Base-by-base conservation (phyloP, 768 basidiomycete species). In the Amanita rubescens region DNA sequence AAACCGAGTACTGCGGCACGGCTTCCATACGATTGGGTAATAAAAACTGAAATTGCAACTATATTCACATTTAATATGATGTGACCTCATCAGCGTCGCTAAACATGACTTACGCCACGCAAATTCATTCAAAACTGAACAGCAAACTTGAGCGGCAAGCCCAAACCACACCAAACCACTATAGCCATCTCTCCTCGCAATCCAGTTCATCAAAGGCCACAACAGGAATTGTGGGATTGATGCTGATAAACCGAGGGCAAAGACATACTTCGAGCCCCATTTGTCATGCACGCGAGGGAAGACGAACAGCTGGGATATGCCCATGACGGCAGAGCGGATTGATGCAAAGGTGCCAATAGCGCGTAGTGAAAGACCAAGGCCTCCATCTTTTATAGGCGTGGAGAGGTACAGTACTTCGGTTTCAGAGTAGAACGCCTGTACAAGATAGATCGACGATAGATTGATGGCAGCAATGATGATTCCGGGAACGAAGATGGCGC, bases 351-450 rank as follows among this genome's bases (percentile, higher is more conserved):
- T 68, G 6, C 85, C 85, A 34, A 87, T 87, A 8, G 75, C 67
- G 2, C 86, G 41, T 19, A 19, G 41, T 19, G 84, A 17, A 75
- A 86, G 67, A 8, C 80, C 82, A 12, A 86, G 74, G 0, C 85
- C 87, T 17, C 87, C 85, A 2, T 79, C 69, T 10, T 67, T 66
- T 38, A 80, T 64, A 0, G 87, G 84, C 0, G 82, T 87, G 11
- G 84, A 76, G 54, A 77, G n/a, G n/a, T n/a, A n/a, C n/a, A n/a
- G n/a, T n/a, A n/a, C n/a, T n/a, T n/a, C n/a, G n/a, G n/a, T n/a
- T 73, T 65, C 85, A 84, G 17, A 87, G 56, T 78, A 73, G 1
- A 78, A 63, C 35, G 85, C 79, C 54, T 86, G 81, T 12, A 80
- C 54, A 81, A 85, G 60, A 14, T 37, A n/a, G 14, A n/a, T 37